Conservation (phyloP, 176 grass and related monocot genomes). For the Secale cereale region DNA sequence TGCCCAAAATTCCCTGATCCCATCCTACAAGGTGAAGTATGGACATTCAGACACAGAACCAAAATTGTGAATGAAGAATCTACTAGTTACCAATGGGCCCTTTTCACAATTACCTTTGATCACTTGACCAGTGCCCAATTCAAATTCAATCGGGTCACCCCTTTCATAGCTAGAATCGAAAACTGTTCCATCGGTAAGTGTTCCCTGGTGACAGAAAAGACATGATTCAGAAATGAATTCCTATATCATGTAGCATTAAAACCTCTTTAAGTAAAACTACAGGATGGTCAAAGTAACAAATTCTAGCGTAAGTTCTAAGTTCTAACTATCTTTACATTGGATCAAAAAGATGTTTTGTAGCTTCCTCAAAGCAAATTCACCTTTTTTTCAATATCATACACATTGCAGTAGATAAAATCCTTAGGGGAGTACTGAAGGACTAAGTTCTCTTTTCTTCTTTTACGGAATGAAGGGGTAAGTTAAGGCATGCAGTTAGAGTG, state of each 20-base stretch:
- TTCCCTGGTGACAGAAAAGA: constrained; percentile 54
- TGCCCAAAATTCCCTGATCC: constrained; percentile 95
- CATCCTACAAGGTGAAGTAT: constrained; percentile 49
- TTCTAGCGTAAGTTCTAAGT: background rate
- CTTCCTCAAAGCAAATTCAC: background rate
- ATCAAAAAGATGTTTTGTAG: background rate
- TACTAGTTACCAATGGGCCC: background rate
- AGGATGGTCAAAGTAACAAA: background rate
- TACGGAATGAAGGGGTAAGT: background rate
- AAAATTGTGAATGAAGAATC: background rate
- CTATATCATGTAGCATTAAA: background rate
- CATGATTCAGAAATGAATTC: background rate
- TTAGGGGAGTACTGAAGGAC: background rate
- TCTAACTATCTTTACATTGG: background rate
- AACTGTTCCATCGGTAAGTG: constrained; percentile 86
- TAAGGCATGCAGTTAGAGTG: background rate
- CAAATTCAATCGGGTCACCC: constrained; percentile 97
- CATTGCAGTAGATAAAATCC: background rate
- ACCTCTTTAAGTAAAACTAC: background rate
- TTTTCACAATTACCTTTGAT: constrained; percentile 63
- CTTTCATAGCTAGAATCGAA: constrained; percentile 98
- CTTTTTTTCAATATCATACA: background rate
- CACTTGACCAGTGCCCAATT: constrained; percentile 93
- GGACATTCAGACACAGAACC: constrained; percentile 6
- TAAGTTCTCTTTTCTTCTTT: background rate